phyloP scores from a whole-genome alignment of 768 basidiomycete genomes.

The Mrakia frigida region DNA sequence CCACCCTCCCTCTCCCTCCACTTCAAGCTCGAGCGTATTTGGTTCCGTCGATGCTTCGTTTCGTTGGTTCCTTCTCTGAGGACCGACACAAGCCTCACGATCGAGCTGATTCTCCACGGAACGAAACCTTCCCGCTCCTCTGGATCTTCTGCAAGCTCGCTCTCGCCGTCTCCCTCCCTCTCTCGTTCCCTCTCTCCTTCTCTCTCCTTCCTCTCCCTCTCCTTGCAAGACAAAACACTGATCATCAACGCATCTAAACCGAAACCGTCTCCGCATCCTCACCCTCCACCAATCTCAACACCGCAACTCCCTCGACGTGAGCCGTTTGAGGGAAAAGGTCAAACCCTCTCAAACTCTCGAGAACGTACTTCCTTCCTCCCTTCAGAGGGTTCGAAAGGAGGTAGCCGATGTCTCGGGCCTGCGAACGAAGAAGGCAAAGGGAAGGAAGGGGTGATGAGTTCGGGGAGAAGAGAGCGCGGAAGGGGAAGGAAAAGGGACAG shows the following conservation, averaged over 20 bases:
- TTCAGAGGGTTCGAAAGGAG: slow-evolving; percentile 51
- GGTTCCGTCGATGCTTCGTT: too few relatives aligned
- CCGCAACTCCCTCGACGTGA: slow-evolving; percentile 66
- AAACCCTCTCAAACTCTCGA: slow-evolving; percentile 81
- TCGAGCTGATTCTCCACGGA: too few relatives aligned
- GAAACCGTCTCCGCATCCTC: neutral
- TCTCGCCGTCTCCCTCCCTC: too few relatives aligned
- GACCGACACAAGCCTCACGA: too few relatives aligned
- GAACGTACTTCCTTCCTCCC: slow-evolving; percentile 55
- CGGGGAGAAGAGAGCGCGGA: slow-evolving; percentile 25
- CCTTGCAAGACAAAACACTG: neutral
- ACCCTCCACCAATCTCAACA: slow-evolving; percentile 23
- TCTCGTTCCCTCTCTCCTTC: neutral
- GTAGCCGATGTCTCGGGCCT: slow-evolving; percentile 67
- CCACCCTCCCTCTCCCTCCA: too few relatives aligned
- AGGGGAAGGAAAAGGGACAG: slow-evolving; percentile 21
- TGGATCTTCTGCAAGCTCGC: too few relatives aligned
- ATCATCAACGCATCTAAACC: neutral
- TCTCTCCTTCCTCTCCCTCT: neutral
- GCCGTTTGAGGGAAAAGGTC: slow-evolving; percentile 96
- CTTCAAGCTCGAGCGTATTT: too few relatives aligned
- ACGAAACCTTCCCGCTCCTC: too few relatives aligned
- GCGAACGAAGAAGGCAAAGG: neutral
- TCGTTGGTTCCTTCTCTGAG: too few relatives aligned
- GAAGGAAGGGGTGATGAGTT: neutral